A percentile compares a stretch with the other conserved stretches of the same genome.
Evolutionary conservation across 306 rosid genomes (phyloP).

Genomic region (Crotalaria pallida): DNA sequence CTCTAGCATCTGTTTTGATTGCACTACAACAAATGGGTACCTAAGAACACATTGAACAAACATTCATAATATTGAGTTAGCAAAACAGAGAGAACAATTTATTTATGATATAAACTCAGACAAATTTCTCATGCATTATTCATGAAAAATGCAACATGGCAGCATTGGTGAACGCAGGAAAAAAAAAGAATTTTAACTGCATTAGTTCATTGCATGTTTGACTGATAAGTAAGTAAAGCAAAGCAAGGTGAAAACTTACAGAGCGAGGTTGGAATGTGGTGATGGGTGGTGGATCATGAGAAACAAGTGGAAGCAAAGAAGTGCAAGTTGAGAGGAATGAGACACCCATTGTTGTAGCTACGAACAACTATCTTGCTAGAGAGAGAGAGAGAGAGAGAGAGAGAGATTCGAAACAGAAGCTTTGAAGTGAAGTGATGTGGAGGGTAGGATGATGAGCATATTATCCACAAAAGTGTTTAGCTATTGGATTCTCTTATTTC

Average conservation of each 20-base stretch:
- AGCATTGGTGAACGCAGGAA: background rate
- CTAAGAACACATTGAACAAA: constrained; percentile 31
- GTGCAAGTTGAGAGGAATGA: constrained; percentile 63
- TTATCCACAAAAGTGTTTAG: constrained; percentile 26
- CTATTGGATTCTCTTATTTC: constrained; percentile 30
- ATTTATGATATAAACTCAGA: background rate
- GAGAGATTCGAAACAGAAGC: background rate
- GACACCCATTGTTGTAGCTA: constrained; percentile 47
- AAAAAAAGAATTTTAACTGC: constrained; percentile 1
- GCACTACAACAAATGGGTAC: constrained; percentile 50
- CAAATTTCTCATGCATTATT: constrained; percentile 10
- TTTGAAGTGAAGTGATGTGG: constrained; percentile 19
- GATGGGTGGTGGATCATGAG: constrained; percentile 30
- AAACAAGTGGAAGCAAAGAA: constrained; percentile 38
- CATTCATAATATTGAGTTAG: background rate
- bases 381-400: background rate
- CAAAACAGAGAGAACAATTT: background rate
- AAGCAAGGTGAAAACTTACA: constrained; percentile 44
- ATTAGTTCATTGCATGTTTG: constrained; percentile 11
- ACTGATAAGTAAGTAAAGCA: background rate
- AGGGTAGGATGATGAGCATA: constrained; percentile 2
- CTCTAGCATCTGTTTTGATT: constrained; percentile 28
- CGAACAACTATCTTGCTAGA: background rate
- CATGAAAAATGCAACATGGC: background rate
- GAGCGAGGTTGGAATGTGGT: constrained; percentile 38